These are phyloP conservation scores for Plasmodium berghei DNA, from an alignment of 169 alveolate genomes.

Conservation along the genomic window DNA sequence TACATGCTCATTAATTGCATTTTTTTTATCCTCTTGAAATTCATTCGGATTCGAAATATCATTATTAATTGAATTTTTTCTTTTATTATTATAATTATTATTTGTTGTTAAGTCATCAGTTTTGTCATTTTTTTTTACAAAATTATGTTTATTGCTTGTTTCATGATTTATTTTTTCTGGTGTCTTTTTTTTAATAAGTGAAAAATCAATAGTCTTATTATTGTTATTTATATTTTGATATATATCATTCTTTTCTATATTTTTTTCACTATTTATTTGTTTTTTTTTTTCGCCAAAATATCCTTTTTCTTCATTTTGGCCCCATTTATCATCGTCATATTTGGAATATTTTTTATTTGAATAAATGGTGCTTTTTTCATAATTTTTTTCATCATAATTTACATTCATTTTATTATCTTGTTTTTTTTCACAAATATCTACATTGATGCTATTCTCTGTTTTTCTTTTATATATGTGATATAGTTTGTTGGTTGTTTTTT, in stretches of 20 bases:
- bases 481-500: too few relatives aligned
- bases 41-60: neutral
- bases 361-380: too few relatives aligned
- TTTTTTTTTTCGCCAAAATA: too few relatives aligned
- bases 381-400: too few relatives aligned
- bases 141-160: conserved; percentile 10
- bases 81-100: conserved; percentile 22
- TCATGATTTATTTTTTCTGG: conserved; percentile 17
- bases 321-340: too few relatives aligned
- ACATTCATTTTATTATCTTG: too few relatives aligned
- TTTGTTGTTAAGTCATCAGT: conserved; percentile 13
- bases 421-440: too few relatives aligned
- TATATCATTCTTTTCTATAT: conserved; percentile 6
- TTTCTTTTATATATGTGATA: too few relatives aligned
- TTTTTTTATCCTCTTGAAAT: conserved; percentile 12
- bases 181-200: conserved; percentile 8
- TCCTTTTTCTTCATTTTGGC: too few relatives aligned
- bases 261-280: neutral
- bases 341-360: too few relatives aligned
- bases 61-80: conserved; percentile 26
- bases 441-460: too few relatives aligned
- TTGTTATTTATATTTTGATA: conserved; percentile 19
- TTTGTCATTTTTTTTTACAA: neutral
- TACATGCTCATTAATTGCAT: neutral
- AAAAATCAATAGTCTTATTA: conserved; percentile 1